A percentile compares a stretch with the other conserved stretches of the same genome.
phyloP scores from a whole-genome alignment of 139 green algal genomes.

The Edaphochlamys debaryana region DNA sequence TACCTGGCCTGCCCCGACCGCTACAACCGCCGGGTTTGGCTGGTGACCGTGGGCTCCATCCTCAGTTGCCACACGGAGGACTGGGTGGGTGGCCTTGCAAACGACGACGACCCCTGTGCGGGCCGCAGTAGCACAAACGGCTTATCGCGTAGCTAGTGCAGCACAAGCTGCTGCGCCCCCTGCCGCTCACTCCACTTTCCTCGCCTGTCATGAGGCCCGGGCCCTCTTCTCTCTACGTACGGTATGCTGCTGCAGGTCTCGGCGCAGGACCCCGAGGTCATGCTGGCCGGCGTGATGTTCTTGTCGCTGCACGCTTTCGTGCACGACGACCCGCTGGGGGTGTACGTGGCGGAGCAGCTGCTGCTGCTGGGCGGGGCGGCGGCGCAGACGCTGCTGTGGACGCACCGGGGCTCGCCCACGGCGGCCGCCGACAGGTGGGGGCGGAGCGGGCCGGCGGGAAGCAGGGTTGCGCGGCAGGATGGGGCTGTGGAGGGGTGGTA shows the following conservation, averaged over 20 bases:
- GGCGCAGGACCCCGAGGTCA: slow-evolving; percentile 8
- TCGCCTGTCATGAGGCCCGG: too few species aligned
- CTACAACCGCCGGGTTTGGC: slow-evolving; percentile 11
- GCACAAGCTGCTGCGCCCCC: too few species aligned
- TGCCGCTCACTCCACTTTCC: too few species aligned
- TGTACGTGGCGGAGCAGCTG: background rate
- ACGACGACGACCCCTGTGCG: too few species aligned
- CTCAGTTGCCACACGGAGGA: background rate
- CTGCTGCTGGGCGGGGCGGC: background rate
- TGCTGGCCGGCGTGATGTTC: background rate
- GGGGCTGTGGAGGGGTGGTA: too few species aligned
- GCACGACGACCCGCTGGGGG: background rate
- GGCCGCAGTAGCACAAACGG: too few species aligned
- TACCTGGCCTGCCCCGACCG: background rate
- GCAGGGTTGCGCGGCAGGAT: background rate
- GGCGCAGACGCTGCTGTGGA: background rate
- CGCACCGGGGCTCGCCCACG: background rate
- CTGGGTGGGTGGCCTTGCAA: too few species aligned
- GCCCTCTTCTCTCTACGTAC: too few species aligned
- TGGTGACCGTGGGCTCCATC: background rate
- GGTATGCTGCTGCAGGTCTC: too few species aligned
- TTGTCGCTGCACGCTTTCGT: slow-evolving; percentile 14
- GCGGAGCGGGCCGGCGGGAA: background rate
- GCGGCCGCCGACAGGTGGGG: too few species aligned
- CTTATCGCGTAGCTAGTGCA: too few species aligned